Evolutionary conservation across 2,329 filamentous ascomycete genomes (phyloP).

Genomic region (Beauveria sp.): DNA sequence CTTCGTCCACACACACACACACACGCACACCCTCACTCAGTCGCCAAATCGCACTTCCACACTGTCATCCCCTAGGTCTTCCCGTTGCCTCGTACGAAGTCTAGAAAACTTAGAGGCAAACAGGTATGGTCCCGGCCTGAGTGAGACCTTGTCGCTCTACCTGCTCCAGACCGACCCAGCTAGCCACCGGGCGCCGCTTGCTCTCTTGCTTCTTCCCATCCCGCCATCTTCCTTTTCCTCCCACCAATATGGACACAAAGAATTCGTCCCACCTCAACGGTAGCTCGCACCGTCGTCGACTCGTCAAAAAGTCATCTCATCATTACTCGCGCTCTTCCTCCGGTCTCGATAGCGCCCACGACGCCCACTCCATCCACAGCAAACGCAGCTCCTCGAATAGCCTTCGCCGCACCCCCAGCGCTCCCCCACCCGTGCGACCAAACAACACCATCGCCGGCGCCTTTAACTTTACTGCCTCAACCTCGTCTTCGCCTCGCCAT

Average conservation of each 20-base stretch:
- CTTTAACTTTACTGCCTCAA: conserved; percentile 23
- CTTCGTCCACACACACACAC: not conserved
- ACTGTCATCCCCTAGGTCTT: not conserved
- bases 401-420: conserved; percentile 53
- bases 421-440: conserved; percentile 45
- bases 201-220: conserved; percentile 2
- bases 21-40: not conserved
- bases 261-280: conserved; percentile 34
- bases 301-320: conserved; percentile 53
- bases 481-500: conserved; percentile 41
- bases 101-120: not conserved
- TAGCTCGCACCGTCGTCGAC: conserved; percentile 48
- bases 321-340: conserved; percentile 40
- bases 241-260: conserved; percentile 36
- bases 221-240: not conserved
- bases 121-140: not conserved
- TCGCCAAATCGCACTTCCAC: not conserved
- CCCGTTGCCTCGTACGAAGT: not conserved
- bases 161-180: not conserved
- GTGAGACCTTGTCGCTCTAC: not conserved
- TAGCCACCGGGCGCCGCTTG: not conserved
- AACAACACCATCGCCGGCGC: conserved; percentile 36
- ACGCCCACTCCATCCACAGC: conserved; percentile 51
- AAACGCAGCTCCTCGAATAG: conserved; percentile 54
- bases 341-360: conserved; percentile 43